Conservation (phyloP, 805 yeast species). For the Teunomyces atbi region DNA sequence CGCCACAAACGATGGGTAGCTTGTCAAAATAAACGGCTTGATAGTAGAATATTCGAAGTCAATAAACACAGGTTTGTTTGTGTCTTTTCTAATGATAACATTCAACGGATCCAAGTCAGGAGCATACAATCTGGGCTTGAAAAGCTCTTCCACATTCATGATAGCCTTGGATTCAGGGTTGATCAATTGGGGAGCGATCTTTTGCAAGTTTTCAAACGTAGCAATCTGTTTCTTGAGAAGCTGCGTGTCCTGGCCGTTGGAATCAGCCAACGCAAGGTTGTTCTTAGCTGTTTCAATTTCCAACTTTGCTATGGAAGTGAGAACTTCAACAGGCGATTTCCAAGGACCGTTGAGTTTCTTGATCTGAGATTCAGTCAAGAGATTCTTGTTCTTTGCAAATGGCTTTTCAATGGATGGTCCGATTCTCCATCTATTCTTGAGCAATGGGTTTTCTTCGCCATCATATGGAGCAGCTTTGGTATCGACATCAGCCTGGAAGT, state of each 20-base stretch:
- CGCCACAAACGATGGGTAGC: conserved; percentile 78
- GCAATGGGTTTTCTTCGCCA: conserved; percentile 55
- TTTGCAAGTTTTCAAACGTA: conserved; percentile 61
- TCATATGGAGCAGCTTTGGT: conserved; percentile 51
- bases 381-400: conserved; percentile 66
- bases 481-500: conserved; percentile 68
- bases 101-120: conserved; percentile 94
- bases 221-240: conserved; percentile 48
- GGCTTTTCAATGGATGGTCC: conserved; percentile 87
- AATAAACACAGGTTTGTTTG: conserved; percentile 48
- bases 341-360: conserved; percentile 75
- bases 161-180: conserved; percentile 51
- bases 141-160: conserved; percentile 60
- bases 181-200: conserved; percentile 58
- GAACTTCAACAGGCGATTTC: conserved; percentile 61
- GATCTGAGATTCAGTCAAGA: conserved; percentile 49
- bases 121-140: conserved; percentile 68
- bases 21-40: conserved; percentile 77
- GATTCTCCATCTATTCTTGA: conserved; percentile 75
- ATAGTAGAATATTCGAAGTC: conserved; percentile 83
- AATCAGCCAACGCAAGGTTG: conserved; percentile 50
- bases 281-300: conserved; percentile 62
- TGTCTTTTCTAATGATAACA: conserved; percentile 47
- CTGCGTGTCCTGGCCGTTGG: conserved; percentile 41
- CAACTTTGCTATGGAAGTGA: conserved; percentile 61